Conservation (phyloP, 2,329 filamentous ascomycete genomes). For the Stenocarpella maydis region DNA sequence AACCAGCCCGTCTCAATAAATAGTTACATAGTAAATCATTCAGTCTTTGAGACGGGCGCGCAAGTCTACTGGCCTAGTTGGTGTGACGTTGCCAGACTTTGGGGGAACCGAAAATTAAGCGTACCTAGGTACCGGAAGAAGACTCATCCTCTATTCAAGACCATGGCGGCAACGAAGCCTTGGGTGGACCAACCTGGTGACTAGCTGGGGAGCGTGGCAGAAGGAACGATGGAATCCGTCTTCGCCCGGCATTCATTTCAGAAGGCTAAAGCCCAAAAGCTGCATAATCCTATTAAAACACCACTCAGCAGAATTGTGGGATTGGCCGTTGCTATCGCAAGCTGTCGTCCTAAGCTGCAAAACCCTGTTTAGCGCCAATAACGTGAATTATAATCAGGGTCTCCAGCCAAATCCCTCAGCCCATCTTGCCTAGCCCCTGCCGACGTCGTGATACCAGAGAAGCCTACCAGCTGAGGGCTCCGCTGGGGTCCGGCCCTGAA, state of each 20-base stretch:
- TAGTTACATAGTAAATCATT: background rate
- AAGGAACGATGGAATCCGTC: no score
- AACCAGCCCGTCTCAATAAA: slow-evolving; percentile 7
- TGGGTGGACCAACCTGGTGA: background rate
- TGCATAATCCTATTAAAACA: no score
- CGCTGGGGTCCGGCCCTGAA: slow-evolving; percentile 27
- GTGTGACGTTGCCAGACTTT: background rate
- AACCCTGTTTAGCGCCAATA: background rate
- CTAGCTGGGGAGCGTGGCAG: no score
- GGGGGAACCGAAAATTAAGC: background rate
- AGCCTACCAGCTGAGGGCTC: slow-evolving; percentile 14
- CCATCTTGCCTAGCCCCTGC: background rate
- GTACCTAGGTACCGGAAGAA: background rate
- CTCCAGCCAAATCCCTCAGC: background rate
- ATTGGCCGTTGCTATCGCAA: background rate
- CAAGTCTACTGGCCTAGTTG: background rate
- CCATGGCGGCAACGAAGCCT: slow-evolving; percentile 3
- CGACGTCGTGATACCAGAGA: background rate
- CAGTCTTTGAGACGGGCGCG: background rate
- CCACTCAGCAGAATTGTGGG: background rate
- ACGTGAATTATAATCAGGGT: slow-evolving; percentile 1
- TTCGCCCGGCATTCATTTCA: background rate
- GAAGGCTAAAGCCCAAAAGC: no score
- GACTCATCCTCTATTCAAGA: background rate
- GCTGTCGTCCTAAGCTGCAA: background rate